Percentiles rank a stretch among this genome's conserved stretches.
phyloP scores from a whole-genome alignment of 768 basidiomycete genomes.

The Leucosporidium yakuticum region DNA sequence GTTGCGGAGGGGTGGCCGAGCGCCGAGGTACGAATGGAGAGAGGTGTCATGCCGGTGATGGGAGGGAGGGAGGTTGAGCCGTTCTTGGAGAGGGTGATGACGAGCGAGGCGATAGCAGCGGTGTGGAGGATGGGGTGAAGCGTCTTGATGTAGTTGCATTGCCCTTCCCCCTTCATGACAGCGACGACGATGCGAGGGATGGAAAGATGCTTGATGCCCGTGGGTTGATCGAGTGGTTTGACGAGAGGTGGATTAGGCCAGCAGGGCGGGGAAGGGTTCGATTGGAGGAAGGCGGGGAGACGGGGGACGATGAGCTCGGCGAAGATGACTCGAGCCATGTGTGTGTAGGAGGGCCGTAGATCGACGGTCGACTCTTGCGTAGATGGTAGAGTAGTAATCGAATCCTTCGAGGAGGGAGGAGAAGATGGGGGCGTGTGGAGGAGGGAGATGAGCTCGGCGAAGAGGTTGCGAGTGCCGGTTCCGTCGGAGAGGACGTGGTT shows the following conservation, averaged over 20 bases:
- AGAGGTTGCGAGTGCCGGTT: constrained; percentile 10
- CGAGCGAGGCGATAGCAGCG: constrained; percentile 15
- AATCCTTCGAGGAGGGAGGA: neutral
- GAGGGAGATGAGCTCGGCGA: constrained; percentile 9
- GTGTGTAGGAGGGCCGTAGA: too few relatives aligned
- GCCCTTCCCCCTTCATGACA: neutral
- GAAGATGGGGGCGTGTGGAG: neutral
- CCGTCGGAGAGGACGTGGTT: constrained; percentile 23
- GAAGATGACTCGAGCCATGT: too few relatives aligned
- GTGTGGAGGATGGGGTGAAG: constrained; percentile 44
- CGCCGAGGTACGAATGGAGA: too few relatives aligned
- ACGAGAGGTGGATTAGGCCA: constrained; percentile 62
- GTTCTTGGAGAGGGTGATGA: constrained; percentile 48
- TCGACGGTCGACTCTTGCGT: too few relatives aligned
- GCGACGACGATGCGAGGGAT: neutral
- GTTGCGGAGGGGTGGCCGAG: too few relatives aligned
- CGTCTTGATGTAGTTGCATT: constrained; percentile 5
- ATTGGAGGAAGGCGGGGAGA: constrained; percentile 22
- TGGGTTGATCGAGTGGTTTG: constrained; percentile 55
- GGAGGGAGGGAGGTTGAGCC: neutral
- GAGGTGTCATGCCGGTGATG: too few relatives aligned
- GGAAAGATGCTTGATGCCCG: neutral
- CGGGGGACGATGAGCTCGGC: neutral
- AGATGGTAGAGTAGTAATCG: too few relatives aligned
- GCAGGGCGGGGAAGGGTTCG: constrained; percentile 57